Evolutionary conservation across 1,139 yeast species (phyloP).

Genomic region (Suzukiozyma palmioleophila): DNA sequence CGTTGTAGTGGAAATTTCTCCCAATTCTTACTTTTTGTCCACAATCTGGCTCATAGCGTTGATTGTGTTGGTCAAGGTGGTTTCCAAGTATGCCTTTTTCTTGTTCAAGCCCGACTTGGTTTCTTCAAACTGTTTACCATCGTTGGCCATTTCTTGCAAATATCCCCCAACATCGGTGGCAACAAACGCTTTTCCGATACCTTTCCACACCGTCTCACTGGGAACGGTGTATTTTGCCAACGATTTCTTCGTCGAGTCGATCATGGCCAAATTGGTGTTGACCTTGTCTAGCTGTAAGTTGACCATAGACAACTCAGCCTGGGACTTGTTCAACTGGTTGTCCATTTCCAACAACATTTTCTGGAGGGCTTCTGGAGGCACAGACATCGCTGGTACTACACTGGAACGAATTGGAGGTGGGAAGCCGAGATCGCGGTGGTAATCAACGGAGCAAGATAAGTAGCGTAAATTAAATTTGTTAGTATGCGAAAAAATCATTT

Average conservation of each 20-base stretch:
- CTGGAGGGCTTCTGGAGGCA: slow-evolving; percentile 46
- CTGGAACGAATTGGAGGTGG: too few species aligned
- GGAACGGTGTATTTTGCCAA: slow-evolving; percentile 38
- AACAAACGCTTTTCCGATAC: slow-evolving; percentile 75
- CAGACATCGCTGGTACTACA: slow-evolving; percentile 1
- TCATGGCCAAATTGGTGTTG: slow-evolving; percentile 54
- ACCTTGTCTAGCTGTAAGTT: slow-evolving; percentile 54
- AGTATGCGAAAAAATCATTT: too few species aligned
- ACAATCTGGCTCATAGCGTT: slow-evolving; percentile 56
- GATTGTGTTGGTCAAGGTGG: slow-evolving; percentile 72
- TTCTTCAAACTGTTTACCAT: slow-evolving; percentile 53
- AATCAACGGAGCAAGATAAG: too few species aligned
- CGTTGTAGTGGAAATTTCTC: slow-evolving; percentile 2
- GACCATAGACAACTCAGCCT: slow-evolving; percentile 63
- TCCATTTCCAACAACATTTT: slow-evolving; percentile 59
- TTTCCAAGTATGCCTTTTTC: slow-evolving; percentile 68
- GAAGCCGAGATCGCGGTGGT: too few species aligned
- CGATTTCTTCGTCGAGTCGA: slow-evolving; percentile 53
- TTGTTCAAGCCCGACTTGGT: slow-evolving; percentile 58
- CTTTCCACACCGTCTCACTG: slow-evolving; percentile 68
- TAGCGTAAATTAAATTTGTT: too few species aligned
- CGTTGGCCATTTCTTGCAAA: slow-evolving; percentile 43
- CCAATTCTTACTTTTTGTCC: slow-evolving; percentile 12
- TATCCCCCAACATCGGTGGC: slow-evolving; percentile 42
- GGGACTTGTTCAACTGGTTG: slow-evolving; percentile 52